These are phyloP conservation scores for Phytophthora citricola DNA, from an alignment of 352 stramenopile species.

Conservation along the genomic window DNA sequence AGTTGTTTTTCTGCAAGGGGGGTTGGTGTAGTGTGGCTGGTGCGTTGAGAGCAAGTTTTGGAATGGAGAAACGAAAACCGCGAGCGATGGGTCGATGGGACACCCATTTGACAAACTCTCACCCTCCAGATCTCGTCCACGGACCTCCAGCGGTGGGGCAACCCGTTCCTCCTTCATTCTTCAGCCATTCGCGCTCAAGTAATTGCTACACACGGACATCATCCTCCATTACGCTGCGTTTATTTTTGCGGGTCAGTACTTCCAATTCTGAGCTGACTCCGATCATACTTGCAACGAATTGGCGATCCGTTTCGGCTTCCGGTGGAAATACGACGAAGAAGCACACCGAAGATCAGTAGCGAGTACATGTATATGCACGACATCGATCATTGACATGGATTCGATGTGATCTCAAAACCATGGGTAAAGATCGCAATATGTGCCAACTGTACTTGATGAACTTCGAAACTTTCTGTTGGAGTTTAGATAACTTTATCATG, in stretches of 20 bases:
- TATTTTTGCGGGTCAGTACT: conserved; percentile 27
- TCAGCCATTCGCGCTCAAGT: background rate
- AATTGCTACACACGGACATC: background rate
- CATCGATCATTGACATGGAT: too few relatives aligned
- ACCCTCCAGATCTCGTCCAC: conserved; percentile 16
- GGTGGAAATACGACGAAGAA: background rate
- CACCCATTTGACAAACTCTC: conserved; percentile 14
- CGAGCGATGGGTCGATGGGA: background rate
- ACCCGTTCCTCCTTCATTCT: conserved; percentile 13
- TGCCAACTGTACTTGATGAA: too few relatives aligned
- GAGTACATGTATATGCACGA: too few relatives aligned
- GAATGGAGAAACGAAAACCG: conserved; percentile 5
- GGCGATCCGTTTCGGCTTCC: background rate
- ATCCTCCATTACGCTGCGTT: conserved; percentile 12
- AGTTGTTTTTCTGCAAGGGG: background rate
- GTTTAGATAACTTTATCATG: too few relatives aligned
- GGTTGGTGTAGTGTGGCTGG: background rate
- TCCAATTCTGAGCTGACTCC: conserved; percentile 18
- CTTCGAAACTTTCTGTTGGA: too few relatives aligned
- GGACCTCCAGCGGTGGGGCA: conserved; percentile 3
- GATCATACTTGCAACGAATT: background rate
- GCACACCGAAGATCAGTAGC: background rate
- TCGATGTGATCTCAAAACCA: too few relatives aligned
- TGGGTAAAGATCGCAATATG: too few relatives aligned
- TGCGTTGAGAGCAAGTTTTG: conserved; percentile 12